A percentile compares a stretch with the other conserved stretches of the same genome.
phyloP scores from a whole-genome alignment of 108 stramenopile genomes.

The Epipyxis sp. region DNA sequence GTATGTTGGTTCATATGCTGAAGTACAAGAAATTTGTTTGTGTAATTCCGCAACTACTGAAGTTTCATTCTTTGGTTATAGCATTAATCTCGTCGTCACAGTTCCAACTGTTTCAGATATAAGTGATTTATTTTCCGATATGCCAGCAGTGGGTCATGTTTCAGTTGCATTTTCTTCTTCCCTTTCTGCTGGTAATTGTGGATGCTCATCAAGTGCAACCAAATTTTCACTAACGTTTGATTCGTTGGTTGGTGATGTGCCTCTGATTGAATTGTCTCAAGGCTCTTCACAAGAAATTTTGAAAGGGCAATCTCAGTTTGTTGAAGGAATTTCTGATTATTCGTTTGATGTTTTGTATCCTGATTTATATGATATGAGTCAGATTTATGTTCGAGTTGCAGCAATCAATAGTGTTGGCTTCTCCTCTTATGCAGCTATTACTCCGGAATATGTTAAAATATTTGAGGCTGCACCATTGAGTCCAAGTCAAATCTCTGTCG shows the following conservation, averaged over 20 bases:
- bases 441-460: no score
- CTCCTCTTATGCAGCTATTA: not conserved
- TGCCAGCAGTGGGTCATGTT: no score
- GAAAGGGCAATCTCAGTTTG: not conserved
- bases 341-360: not conserved
- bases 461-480: not conserved
- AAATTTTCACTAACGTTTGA: not conserved
- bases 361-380: not conserved
- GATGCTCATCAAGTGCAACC: not conserved
- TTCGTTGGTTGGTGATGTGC: not conserved
- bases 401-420: constrained; percentile 3
- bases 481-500: not conserved
- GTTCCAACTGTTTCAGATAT: not conserved
- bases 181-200: not conserved
- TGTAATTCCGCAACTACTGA: constrained; percentile 3
- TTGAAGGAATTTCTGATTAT: not conserved
- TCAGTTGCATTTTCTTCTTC: not conserved
- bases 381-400: not conserved
- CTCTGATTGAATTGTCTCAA: not conserved
- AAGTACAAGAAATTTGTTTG: constrained; percentile 6
- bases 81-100: no score
- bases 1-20: not conserved
- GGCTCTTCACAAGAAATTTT: not conserved
- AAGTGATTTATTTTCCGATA: not conserved
- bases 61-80: no score